Percentiles rank a stretch among this genome's conserved stretches.
phyloP scores from a whole-genome alignment of 345 rosid species.

The Dimocarpus longan region DNA sequence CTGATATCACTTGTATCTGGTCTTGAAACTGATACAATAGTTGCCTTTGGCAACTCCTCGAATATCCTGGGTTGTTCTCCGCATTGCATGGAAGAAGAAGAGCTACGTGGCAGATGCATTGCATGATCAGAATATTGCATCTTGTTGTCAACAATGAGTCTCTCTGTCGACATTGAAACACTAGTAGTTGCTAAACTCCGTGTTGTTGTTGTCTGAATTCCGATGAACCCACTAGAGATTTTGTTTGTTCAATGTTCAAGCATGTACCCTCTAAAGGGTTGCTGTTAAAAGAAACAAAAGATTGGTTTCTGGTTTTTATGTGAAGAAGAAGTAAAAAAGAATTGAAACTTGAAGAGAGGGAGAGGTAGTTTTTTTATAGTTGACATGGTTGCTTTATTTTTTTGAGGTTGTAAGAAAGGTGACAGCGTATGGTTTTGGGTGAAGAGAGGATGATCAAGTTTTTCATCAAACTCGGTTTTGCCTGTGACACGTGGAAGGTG shows the following conservation, averaged over 20 bases:
- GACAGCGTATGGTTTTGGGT: not conserved
- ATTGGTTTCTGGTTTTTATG: not conserved
- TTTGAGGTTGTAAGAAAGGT: conserved; percentile 10
- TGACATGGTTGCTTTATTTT: not conserved
- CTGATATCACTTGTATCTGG: conserved; percentile 84
- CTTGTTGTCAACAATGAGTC: conserved; percentile 39
- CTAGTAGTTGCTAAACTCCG: not conserved
- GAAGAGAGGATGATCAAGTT: not conserved
- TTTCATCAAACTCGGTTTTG: not conserved
- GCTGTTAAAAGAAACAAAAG: not conserved
- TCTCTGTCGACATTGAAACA: conserved; percentile 54
- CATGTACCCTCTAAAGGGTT: conserved; percentile 27
- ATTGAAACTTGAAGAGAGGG: not conserved
- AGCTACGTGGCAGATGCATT: conserved; percentile 15
- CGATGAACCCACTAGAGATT: conserved; percentile 1
- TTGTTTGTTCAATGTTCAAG: conserved; percentile 16
- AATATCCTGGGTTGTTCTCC: conserved; percentile 46
- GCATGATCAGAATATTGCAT: conserved; percentile 27
- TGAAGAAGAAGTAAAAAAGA: not conserved
- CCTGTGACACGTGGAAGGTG: conserved; percentile 2
- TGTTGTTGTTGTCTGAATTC: not conserved
- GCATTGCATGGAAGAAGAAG: conserved; percentile 32
- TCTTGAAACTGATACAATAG: conserved; percentile 66
- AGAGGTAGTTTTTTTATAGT: conserved; percentile 11
- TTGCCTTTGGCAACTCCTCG: conserved; percentile 69